phyloP scores from a whole-genome alignment of 1,139 yeast genomes.

The Suhomyces terraborum region DNA sequence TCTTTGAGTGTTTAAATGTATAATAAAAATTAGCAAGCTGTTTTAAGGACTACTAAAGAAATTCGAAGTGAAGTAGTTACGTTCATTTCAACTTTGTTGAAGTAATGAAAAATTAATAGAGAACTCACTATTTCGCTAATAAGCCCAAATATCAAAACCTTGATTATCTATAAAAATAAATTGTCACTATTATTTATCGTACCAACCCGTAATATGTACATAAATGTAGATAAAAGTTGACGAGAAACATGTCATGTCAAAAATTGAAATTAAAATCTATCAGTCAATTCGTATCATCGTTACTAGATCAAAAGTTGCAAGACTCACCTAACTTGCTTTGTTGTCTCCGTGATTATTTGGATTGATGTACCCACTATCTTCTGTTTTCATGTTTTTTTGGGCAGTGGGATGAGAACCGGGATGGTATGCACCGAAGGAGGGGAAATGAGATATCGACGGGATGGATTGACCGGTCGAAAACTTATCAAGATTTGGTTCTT shows the following conservation, averaged over 20 bases:
- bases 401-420: neutral
- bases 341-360: neutral
- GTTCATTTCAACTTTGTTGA: too few species aligned
- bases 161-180: neutral
- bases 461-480: neutral
- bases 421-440: neutral
- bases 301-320: neutral
- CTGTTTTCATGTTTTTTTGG: neutral
- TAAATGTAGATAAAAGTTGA: neutral
- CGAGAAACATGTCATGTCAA: neutral
- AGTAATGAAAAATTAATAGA: too few species aligned
- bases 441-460: neutral
- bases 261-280: constrained; percentile 1
- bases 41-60: too few species aligned
- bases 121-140: too few species aligned
- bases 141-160: too few species aligned
- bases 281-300: constrained; percentile 4
- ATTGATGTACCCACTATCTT: neutral
- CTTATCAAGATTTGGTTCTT: neutral
- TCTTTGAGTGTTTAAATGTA: constrained; percentile 40
- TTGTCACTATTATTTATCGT: neutral
- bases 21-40: too few species aligned
- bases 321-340: neutral
- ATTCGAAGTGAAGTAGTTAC: too few species aligned
- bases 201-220: neutral